Evolutionary conservation across 768 basidiomycete genomes (phyloP), one percentile per base, ranked within the genome.

Genomic region (Suillus placidus): DNA sequence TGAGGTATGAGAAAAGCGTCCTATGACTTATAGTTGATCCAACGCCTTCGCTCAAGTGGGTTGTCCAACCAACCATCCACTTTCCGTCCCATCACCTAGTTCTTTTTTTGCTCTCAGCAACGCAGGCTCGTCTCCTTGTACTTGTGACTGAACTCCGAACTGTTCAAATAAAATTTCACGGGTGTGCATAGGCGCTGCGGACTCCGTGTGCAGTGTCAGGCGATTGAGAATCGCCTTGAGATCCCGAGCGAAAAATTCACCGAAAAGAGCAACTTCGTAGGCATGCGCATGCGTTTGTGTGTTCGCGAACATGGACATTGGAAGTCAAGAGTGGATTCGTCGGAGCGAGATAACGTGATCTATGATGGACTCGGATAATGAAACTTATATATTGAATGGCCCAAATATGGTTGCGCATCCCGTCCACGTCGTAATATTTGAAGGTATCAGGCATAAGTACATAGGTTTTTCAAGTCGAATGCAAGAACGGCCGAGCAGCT

Each of bases 161-260:
- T 92, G 92, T 69, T 94, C 91, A 68, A 94, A 93, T n/a, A 92
- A 82, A 69, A 94, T 80, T 77, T 94, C 93, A 55, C 89, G 84
- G 3, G 86, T 83, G 73, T 90, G 92, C 82, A 92, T 88, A 4
- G 84, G 84, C 60, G 85, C 81, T 38, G 91, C 89, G 10, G 89
- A 91, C 74, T 94, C 92, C 79, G 87, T 87, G 71, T 92, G 89
- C 30, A 95, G 83, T 13, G 93, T 92, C 65, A 94, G 87, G 43
- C 93, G 85, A 76, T 94, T 92, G 62, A 94, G 82, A 67, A 94
- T 88, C 0, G 90, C 78, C 71, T 88, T 86, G 47, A 94, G 86
- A 69, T 94, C 92, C 52, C 87, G 83, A 38, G 91, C 76, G 68
- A 90, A 91, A 80, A 94, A 93, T 72, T 92, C 91, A 67, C 90